Conservation (phyloP, 306 rosid genomes). For the Quercus alba region DNA sequence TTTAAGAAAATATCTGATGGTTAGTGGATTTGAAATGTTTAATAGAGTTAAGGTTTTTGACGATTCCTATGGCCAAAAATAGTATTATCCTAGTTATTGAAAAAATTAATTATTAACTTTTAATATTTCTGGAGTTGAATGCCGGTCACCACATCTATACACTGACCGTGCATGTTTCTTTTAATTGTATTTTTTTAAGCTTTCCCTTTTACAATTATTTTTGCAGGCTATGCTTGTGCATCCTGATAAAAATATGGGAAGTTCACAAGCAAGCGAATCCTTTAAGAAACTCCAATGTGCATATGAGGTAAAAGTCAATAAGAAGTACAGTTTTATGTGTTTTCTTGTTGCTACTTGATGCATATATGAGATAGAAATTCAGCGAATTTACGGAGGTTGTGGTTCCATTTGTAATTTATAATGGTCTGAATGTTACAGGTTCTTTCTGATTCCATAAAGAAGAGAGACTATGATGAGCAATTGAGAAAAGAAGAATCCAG, state of each 20-base stretch:
- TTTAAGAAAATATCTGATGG: background rate
- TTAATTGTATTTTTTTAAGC: background rate
- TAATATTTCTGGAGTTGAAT: background rate
- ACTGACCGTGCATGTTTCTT: background rate
- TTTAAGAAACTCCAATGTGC: constrained; percentile 95
- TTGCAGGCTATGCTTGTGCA: constrained; percentile 96
- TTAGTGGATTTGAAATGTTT: background rate
- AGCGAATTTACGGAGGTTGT: background rate
- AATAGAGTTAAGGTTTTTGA: background rate
- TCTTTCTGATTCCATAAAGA: constrained; percentile 82
- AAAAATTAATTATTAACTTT: background rate
- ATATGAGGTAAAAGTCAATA: constrained; percentile 66
- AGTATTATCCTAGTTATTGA: background rate
- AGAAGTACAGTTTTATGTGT: background rate
- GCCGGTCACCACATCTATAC: background rate
- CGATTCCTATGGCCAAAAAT: background rate
- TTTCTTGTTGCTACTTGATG: constrained; percentile 14
- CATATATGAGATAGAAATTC: constrained; percentile 8
- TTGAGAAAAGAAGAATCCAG: constrained; percentile 84
- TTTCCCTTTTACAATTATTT: background rate
- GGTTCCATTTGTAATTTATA: constrained; percentile 11
- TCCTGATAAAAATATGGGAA: constrained; percentile 98
- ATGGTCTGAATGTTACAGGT: constrained; percentile 47
- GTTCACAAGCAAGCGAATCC: constrained; percentile 83
- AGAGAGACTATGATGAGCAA: constrained; percentile 91